Evolutionary conservation across 805 yeast genomes (phyloP).

Genomic region (Monosporozyma solicola): DNA sequence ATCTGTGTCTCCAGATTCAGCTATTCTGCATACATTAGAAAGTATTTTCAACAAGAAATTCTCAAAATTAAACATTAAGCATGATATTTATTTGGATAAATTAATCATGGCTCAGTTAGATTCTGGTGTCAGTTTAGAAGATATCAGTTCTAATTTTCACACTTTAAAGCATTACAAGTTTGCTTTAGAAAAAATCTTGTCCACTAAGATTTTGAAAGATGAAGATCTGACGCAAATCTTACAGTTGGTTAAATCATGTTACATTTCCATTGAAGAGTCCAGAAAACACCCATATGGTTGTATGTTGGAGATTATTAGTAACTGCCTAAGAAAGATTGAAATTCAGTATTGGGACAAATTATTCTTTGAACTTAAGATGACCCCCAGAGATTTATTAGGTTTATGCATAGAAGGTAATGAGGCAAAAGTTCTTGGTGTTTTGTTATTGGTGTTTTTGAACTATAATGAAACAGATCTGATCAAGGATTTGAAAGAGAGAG

Average conservation of each 20-base stretch:
- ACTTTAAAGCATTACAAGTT: conserved; percentile 25
- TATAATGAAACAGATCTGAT: conserved; percentile 20
- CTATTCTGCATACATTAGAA: conserved; percentile 22
- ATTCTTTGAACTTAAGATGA: conserved; percentile 18
- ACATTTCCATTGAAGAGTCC: conserved; percentile 6
- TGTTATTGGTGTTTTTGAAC: conserved; percentile 27
- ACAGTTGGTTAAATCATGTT: conserved; percentile 18
- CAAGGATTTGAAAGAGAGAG: conserved; percentile 9
- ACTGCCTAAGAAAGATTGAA: conserved; percentile 30
- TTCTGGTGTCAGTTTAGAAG: conserved; percentile 8
- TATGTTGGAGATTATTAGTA: conserved; percentile 27
- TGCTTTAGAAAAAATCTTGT: conserved; percentile 28
- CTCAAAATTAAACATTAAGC: conserved; percentile 16
- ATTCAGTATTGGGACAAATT: conserved; percentile 25
- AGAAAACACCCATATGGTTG: conserved; percentile 9
- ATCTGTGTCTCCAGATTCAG: conserved; percentile 22
- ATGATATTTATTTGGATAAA: conserved; percentile 26
- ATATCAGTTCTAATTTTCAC: conserved; percentile 18
- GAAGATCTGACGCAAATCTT: conserved; percentile 18
- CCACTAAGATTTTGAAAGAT: conserved; percentile 18
- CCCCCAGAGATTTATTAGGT: conserved; percentile 26
- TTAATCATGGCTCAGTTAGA: conserved; percentile 15
- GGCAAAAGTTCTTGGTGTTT: conserved; percentile 24
- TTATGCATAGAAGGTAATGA: conserved; percentile 26
- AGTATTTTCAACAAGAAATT: conserved; percentile 14